These are phyloP conservation scores for Exobasidium rhododendri DNA, from an alignment of 1,284 basidiomycete species.

Conservation along the genomic window DNA sequence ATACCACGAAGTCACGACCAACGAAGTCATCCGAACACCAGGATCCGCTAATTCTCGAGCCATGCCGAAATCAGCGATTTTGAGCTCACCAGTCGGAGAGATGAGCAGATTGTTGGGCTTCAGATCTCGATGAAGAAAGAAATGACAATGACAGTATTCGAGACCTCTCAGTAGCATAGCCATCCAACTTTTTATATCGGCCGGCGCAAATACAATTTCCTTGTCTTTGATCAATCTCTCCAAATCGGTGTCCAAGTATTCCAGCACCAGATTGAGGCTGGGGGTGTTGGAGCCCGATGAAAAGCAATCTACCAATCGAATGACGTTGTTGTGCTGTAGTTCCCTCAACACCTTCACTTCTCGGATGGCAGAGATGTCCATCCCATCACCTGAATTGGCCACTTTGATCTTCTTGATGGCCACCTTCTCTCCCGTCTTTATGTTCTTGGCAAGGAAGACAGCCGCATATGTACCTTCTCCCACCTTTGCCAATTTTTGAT, in stretches of 20 bases:
- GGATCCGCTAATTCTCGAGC: slow-evolving; percentile 92
- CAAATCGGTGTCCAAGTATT: slow-evolving; percentile 94
- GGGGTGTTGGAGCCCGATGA: slow-evolving; percentile 71
- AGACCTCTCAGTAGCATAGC: slow-evolving; percentile 94
- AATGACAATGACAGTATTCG: slow-evolving; percentile 94
- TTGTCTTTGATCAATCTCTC: slow-evolving; percentile 96
- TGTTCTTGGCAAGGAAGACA: slow-evolving; percentile 66
- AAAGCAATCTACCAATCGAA: slow-evolving; percentile 94
- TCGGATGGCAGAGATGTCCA: slow-evolving; percentile 97
- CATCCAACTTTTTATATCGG: slow-evolving; percentile 99
- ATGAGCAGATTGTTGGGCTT: slow-evolving; percentile 99
- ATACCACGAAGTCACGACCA: slow-evolving; percentile 98
- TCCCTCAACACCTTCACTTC: slow-evolving; percentile 97
- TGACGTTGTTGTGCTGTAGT: slow-evolving; percentile 88
- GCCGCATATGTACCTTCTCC: slow-evolving; percentile 98
- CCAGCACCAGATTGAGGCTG: slow-evolving; percentile 93
- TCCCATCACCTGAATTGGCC: slow-evolving; percentile 76
- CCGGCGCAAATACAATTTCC: slow-evolving; percentile 81
- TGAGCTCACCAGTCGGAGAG: slow-evolving; percentile 82
- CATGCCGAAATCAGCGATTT: slow-evolving; percentile 98
- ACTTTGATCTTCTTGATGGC: slow-evolving; percentile 82
- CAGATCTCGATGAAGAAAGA: slow-evolving; percentile 88
- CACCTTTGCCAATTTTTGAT: slow-evolving; percentile 37
- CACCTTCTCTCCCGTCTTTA: slow-evolving; percentile 69
- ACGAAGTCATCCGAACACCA: slow-evolving; percentile 91